Evolutionary conservation across 2,329 filamentous ascomycete species (phyloP), one percentile per base, ranked within the genome.

Genomic region (Capronia coronata): DNA sequence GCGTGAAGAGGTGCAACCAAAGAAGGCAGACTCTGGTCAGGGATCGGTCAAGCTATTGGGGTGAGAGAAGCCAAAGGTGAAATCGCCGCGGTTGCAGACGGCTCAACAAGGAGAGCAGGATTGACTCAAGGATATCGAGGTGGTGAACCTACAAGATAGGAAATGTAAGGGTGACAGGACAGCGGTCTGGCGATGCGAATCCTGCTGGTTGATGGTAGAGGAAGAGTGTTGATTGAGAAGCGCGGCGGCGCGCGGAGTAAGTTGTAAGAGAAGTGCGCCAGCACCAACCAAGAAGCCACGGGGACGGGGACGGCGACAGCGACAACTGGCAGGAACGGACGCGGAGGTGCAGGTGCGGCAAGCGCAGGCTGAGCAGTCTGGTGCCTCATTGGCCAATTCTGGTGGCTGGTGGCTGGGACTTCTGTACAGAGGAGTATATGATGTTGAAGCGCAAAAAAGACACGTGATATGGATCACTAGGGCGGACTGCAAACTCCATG

Each of bases 61-160:
- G 10, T 30, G 37, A 18, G 18, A 46, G 32, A 48, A 48, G 50
- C 51, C 34, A 37, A 27, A 56, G 49, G 43, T 44, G 30, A 48
- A 35, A 25, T 32, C 27, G 46, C 46, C 46, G 46, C 46, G 18
- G 39, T 35, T 18, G 27, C 42, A 30, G 41, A 38, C 34, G 39
- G 42, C 40, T 19, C 23, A 30, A 40, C 27, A 39, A 46, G 27
- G 37, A 37, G 27, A 49, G 32, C 27, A n/a, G 42, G 29, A 27
- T 38, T 39, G 45, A 56, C 25, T 10, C 6, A 27, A 49, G 32
- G 38, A 43, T 37, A n/a, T 43, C 42, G 45, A 56, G 44, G 54
- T 48, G 44, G 25, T 51, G 41, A 54, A 52, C 54, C 48, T 56
- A 56, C 54, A 54, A 53, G 48, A 56, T 54, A 43, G 45, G 38